Evolutionary conservation across 2,329 filamentous ascomycete species (phyloP).

Genomic region (Stagonosporopsis cucurbitacearum): DNA sequence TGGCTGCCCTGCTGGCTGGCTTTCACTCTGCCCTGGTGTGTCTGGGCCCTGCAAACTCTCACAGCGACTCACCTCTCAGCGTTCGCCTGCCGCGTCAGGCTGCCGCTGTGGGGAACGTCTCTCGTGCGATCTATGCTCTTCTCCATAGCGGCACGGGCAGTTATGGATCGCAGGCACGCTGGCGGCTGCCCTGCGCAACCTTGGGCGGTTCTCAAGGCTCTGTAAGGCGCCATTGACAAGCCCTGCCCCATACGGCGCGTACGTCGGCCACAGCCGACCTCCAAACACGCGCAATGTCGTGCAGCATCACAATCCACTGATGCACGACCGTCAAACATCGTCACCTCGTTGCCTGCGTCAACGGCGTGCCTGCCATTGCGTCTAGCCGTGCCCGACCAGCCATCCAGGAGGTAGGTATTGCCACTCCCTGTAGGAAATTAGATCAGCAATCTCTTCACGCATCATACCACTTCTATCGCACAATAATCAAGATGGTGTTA

Average conservation of each 20-base stretch:
- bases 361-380: too few relatives aligned
- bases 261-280: constrained; percentile 6
- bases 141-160: constrained; percentile 17
- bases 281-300: not conserved
- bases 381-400: constrained; percentile 4
- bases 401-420: too few relatives aligned
- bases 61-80: too few relatives aligned
- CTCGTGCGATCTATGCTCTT: constrained; percentile 15
- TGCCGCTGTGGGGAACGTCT: constrained; percentile 8
- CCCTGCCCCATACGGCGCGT: constrained; percentile 12
- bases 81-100: constrained; percentile 7
- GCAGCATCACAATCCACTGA: not conserved
- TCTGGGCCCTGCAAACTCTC: not conserved
- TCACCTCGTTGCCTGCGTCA: constrained; percentile 7
- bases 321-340: not conserved
- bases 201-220: constrained; percentile 6
- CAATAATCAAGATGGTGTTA: constrained; percentile 15
- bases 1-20: not conserved
- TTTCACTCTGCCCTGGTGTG: too few relatives aligned
- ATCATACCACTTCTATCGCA: constrained; percentile 19
- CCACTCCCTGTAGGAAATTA: constrained; percentile 18
- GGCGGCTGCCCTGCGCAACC: constrained; percentile 13
- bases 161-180: constrained; percentile 7
- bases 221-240: constrained; percentile 1
- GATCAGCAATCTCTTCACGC: constrained; percentile 16